Conservation (phyloP, 2,329 filamentous ascomycete species). For the Pseudofabraea citricarpa region DNA sequence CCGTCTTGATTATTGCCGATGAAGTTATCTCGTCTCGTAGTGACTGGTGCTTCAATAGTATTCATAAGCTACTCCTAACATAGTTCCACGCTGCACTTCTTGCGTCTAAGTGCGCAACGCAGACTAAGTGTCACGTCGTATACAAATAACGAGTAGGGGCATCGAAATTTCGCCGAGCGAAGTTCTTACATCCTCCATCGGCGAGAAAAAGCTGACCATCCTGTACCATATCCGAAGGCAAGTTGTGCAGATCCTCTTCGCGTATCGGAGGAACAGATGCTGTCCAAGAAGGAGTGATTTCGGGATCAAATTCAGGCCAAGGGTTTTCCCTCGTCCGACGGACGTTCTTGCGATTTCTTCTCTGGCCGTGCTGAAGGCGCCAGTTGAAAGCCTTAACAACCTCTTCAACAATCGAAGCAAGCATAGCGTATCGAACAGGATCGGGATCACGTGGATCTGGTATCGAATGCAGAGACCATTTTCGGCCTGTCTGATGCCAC, state of each 20-base stretch:
- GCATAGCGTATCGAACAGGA: slow-evolving; percentile 25
- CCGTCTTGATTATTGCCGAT: too few relatives aligned
- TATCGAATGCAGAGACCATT: slow-evolving; percentile 20
- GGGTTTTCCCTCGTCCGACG: slow-evolving; percentile 3
- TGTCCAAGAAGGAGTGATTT: slow-evolving; percentile 4
- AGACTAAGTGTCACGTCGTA: slow-evolving; percentile 2
- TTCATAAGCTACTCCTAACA: too few relatives aligned
- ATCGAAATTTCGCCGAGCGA: slow-evolving; percentile 2
- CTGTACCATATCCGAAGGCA: slow-evolving; percentile 1
- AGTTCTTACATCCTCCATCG: slow-evolving; percentile 6
- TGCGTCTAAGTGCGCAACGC: too few relatives aligned
- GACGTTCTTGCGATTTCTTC: slow-evolving; percentile 12
- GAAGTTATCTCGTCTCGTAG: too few relatives aligned
- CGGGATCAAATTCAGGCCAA: background rate
- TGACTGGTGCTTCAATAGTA: too few relatives aligned
- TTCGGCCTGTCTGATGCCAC: slow-evolving; percentile 17
- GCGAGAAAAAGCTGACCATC: slow-evolving; percentile 3
- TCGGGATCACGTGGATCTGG: slow-evolving; percentile 23
- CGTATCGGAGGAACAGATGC: slow-evolving; percentile 3
- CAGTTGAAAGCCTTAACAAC: slow-evolving; percentile 24
- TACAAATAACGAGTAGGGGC: slow-evolving; percentile 5
- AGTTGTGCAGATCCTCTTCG: background rate
- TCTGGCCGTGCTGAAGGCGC: slow-evolving; percentile 18
- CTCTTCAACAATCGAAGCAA: slow-evolving; percentile 22
- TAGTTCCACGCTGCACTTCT: too few relatives aligned